phyloP scores from a whole-genome alignment of 2,329 filamentous ascomycete species.

The Hypoxylon sp. region DNA sequence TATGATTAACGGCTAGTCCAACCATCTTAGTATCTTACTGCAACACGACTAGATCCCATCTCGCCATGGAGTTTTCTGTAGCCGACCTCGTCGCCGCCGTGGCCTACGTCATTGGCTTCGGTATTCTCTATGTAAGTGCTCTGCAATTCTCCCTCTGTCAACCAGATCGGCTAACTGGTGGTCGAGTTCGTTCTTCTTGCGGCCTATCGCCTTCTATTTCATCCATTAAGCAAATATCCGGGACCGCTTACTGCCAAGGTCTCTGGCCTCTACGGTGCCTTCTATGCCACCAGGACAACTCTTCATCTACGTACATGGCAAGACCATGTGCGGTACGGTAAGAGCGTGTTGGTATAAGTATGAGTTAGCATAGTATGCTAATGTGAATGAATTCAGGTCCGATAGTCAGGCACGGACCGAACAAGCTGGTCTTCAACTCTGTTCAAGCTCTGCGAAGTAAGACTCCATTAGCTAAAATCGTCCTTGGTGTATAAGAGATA shows the following conservation, averaged over 20 bases:
- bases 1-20: background rate
- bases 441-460: background rate
- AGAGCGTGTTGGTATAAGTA: background rate
- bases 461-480: background rate
- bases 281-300: background rate
- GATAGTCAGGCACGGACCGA: background rate
- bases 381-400: background rate
- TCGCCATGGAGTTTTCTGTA: background rate
- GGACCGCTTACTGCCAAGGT: background rate
- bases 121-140: background rate
- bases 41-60: background rate
- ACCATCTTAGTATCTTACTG: background rate
- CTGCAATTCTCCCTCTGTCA: background rate
- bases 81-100: background rate
- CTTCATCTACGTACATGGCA: background rate
- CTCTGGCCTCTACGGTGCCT: background rate
- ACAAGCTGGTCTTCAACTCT: constrained; percentile 1
- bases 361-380: background rate
- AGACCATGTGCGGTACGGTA: constrained; percentile 8
- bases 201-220: constrained; percentile 1
- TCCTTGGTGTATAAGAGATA: background rate
- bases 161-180: background rate
- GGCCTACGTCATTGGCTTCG: background rate
- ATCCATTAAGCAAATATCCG: background rate
- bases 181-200: background rate